Conservation (phyloP, 257 asterid genomes). For the Solanum appendiculatum region DNA sequence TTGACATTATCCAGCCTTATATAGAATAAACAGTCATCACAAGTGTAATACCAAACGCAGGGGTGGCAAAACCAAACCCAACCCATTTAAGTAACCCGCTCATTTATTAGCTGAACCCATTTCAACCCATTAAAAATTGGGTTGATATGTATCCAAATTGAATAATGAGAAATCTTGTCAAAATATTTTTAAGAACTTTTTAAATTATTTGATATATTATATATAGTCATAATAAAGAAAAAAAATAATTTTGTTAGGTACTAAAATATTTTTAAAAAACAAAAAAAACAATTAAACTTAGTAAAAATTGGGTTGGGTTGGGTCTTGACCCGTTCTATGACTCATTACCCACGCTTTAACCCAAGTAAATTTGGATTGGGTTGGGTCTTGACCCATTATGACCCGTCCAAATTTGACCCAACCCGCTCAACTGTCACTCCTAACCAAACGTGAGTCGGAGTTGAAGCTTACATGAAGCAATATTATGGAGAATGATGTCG, state of each 20-base stretch:
- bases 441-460: neutral
- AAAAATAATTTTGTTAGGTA: neutral
- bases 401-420: neutral
- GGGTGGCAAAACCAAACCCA: neutral
- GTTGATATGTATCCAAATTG: neutral
- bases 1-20: neutral
- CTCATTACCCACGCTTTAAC: neutral
- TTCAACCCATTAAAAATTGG: neutral
- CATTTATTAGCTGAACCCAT: neutral
- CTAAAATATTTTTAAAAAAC: too few species aligned
- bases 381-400: neutral
- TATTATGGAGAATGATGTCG: neutral
- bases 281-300: too few species aligned
- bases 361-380: neutral
- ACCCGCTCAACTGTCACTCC: neutral
- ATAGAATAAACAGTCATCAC: neutral
- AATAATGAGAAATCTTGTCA: neutral
- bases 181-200: neutral
- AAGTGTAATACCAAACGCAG: neutral
- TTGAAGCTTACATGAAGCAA: neutral
- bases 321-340: neutral
- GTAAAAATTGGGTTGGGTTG: too few species aligned
- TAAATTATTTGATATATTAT: too few species aligned
- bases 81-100: neutral
- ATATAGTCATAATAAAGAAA: neutral